Conservation (phyloP, 1,284 basidiomycete genomes). For the Coniferiporia weirii region DNA sequence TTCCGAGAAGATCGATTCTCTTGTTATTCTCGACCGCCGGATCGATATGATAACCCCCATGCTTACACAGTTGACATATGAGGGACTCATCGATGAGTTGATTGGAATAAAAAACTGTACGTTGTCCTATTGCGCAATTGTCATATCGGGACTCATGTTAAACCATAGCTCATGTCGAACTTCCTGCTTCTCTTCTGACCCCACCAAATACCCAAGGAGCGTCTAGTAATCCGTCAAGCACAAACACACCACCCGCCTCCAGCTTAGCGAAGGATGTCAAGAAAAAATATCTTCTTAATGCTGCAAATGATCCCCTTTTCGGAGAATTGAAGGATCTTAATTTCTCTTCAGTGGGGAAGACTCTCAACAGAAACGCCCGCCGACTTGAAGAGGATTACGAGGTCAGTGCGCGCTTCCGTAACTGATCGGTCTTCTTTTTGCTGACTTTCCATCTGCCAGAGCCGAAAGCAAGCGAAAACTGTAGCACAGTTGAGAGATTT, state of each 20-base stretch:
- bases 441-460: constrained; percentile 33
- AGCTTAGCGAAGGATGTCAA: constrained; percentile 68
- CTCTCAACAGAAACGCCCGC: constrained; percentile 77
- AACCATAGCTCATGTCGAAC: constrained; percentile 77
- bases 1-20: constrained; percentile 71
- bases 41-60: constrained; percentile 97
- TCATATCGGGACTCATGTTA: not conserved
- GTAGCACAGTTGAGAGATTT: constrained; percentile 92
- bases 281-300: constrained; percentile 81
- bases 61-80: constrained; percentile 94
- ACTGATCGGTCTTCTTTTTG: constrained; percentile 23
- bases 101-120: constrained; percentile 86
- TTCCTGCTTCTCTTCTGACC: constrained; percentile 77
- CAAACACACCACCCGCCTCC: constrained; percentile 39
- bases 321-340: constrained; percentile 86
- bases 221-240: constrained; percentile 33
- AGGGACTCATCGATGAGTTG: constrained; percentile 94
- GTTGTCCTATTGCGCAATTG: constrained; percentile 24
- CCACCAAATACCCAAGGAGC: constrained; percentile 31
- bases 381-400: constrained; percentile 91
- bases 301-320: constrained; percentile 78
- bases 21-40: constrained; percentile 87
- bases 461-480: constrained; percentile 79
- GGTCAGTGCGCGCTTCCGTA: constrained; percentile 33
- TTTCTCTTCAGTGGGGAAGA: constrained; percentile 88